phyloP scores from a whole-genome alignment of 345 rosid genomes.

The Nephelium lappaceum region DNA sequence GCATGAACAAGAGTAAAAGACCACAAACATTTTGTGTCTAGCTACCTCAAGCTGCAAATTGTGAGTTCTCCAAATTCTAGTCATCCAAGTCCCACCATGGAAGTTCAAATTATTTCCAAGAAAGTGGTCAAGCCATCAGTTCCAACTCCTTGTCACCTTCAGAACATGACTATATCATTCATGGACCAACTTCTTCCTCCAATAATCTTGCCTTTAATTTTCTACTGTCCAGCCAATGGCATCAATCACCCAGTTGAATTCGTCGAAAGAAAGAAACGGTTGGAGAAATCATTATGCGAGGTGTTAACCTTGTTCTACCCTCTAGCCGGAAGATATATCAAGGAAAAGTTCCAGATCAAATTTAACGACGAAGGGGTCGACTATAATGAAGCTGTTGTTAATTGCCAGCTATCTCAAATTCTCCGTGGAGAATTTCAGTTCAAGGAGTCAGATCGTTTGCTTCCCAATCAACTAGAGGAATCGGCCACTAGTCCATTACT shows the following conservation, averaged over 20 bases:
- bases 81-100: background rate
- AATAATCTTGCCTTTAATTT: background rate
- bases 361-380: background rate
- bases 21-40: too few relatives aligned
- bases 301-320: background rate
- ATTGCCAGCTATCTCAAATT: background rate
- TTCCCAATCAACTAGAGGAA: background rate
- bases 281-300: background rate
- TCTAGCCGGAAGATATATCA: background rate
- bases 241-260: background rate
- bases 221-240: background rate
- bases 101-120: background rate
- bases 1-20: too few relatives aligned
- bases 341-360: background rate
- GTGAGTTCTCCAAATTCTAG: too few relatives aligned
- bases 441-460: background rate
- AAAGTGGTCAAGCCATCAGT: background rate
- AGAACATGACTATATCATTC: background rate
- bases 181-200: background rate
- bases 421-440: background rate
- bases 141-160: background rate
- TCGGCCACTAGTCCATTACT: too few relatives aligned
- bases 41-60: too few relatives aligned
- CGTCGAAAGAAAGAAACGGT: background rate
- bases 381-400: background rate